Conservation (phyloP, 768 basidiomycete species). For the Hydnomerulius pinastri region DNA sequence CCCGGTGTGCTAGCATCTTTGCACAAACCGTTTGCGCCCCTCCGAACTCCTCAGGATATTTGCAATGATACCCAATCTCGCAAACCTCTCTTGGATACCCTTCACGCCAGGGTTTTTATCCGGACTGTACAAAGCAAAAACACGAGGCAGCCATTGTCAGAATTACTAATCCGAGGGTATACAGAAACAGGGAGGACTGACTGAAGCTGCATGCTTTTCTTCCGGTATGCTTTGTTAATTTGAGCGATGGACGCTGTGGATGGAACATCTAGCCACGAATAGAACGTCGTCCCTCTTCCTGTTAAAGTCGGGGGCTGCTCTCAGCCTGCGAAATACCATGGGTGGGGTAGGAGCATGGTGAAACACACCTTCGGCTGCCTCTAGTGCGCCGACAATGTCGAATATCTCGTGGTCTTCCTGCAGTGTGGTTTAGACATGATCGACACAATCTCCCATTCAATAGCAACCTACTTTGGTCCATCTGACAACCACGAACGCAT, state of each 20-base stretch:
- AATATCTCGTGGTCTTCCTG: conserved; percentile 97
- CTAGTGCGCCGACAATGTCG: conserved; percentile 82
- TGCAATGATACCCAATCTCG: conserved; percentile 85
- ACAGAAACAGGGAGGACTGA: conserved; percentile 41
- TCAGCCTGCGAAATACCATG: conserved; percentile 1
- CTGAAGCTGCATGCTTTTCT: conserved; percentile 89
- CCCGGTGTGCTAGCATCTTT: not conserved
- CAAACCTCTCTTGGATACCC: conserved; percentile 84
- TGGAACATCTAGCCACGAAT: conserved; percentile 87
- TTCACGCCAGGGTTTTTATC: conserved; percentile 93
- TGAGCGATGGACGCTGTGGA: conserved; percentile 72
- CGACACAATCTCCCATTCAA: not conserved
- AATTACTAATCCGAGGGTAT: not conserved
- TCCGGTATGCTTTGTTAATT: conserved; percentile 89
- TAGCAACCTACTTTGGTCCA: conserved; percentile 66
- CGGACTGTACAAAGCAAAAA: conserved; percentile 66
- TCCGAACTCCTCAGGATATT: conserved; percentile 79
- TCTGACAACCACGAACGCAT: conserved; percentile 33
- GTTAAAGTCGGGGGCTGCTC: not conserved
- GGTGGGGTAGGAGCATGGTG: not conserved
- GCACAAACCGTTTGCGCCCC: conserved; percentile 70
- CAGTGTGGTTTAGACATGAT: conserved; percentile 2
- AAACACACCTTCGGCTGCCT: conserved; percentile 71
- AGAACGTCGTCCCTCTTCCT: conserved; percentile 93
- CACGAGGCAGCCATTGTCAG: conserved; percentile 1